phyloP scores from a whole-genome alignment of 306 rosid genomes.

The Delonix regia region DNA sequence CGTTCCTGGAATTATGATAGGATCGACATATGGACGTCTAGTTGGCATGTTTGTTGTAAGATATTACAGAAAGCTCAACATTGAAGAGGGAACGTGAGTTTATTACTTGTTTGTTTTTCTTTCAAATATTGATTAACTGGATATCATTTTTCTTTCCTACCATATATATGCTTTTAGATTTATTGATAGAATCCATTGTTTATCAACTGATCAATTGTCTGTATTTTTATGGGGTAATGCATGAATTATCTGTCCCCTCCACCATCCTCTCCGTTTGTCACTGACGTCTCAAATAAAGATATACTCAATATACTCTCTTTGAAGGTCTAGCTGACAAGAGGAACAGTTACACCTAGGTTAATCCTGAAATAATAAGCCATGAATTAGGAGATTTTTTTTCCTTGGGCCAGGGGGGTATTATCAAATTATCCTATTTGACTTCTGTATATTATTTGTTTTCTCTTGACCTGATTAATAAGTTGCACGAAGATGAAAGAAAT shows the following conservation, averaged over 20 bases:
- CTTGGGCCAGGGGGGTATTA: neutral
- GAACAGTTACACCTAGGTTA: constrained; percentile 6
- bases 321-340: constrained; percentile 20
- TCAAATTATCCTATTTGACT: neutral
- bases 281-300: constrained; percentile 11
- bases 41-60: constrained; percentile 94
- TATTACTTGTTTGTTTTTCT: neutral
- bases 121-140: constrained; percentile 19
- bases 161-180: neutral
- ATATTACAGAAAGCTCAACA: constrained; percentile 82
- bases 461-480: neutral
- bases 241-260: neutral
- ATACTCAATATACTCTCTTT: neutral
- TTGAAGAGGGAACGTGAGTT: constrained; percentile 99
- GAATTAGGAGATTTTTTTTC: neutral
- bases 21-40: constrained; percentile 96
- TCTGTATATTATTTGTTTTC: constrained; percentile 1
- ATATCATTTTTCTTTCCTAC: constrained; percentile 15
- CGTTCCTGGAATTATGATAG: constrained; percentile 98
- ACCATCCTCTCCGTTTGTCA: neutral
- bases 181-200: constrained; percentile 18
- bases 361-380: constrained; percentile 5
- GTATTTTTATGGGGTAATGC: constrained; percentile 11
- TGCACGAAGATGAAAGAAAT: neutral
- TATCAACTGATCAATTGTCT: constrained; percentile 22